Percentiles rank a stretch among this genome's conserved stretches.
phyloP scores from a whole-genome alignment of 2,329 filamentous ascomycete species.

The Fusarium sp. region DNA sequence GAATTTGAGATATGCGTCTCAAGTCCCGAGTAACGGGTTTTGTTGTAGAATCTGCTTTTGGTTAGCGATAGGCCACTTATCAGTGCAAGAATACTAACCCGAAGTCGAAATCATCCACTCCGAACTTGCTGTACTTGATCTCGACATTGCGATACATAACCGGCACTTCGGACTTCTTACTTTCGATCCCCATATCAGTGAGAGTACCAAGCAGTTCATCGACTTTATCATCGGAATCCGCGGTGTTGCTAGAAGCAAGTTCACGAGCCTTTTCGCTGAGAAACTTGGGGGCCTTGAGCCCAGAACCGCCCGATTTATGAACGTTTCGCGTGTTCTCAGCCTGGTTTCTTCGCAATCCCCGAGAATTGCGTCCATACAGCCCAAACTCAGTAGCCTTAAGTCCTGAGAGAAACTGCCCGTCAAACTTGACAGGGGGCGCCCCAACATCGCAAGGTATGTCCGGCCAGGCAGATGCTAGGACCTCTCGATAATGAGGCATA shows the following conservation, averaged over 20 bases:
- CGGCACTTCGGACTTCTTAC: conserved; percentile 83
- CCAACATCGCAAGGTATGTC: conserved; percentile 87
- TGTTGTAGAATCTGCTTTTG: conserved; percentile 83
- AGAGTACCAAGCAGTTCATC: conserved; percentile 73
- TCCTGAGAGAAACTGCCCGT: conserved; percentile 73
- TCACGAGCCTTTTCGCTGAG: conserved; percentile 91
- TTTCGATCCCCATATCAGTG: conserved; percentile 76
- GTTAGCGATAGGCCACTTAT: conserved; percentile 28
- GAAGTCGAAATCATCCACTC: conserved; percentile 99
- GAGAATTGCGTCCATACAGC: conserved; percentile 80
- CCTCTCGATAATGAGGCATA: conserved; percentile 92
- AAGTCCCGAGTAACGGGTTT: conserved; percentile 88
- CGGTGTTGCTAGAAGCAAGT: conserved; percentile 59
- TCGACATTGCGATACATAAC: conserved; percentile 93
- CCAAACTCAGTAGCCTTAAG: conserved; percentile 81
- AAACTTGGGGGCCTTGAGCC: conserved; percentile 84
- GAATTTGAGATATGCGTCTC: conserved; percentile 98
- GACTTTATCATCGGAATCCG: conserved; percentile 55
- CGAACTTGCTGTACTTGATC: conserved; percentile 99
- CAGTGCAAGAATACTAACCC: conserved; percentile 65
- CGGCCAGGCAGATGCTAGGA: conserved; percentile 89
- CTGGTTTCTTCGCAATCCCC: conserved; percentile 81
- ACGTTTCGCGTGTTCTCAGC: conserved; percentile 78
- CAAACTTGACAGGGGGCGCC: conserved; percentile 80
- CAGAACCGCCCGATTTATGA: conserved; percentile 69